Evolutionary conservation across 352 stramenopile species (phyloP).

Genomic region (Plasmopara muralis): DNA sequence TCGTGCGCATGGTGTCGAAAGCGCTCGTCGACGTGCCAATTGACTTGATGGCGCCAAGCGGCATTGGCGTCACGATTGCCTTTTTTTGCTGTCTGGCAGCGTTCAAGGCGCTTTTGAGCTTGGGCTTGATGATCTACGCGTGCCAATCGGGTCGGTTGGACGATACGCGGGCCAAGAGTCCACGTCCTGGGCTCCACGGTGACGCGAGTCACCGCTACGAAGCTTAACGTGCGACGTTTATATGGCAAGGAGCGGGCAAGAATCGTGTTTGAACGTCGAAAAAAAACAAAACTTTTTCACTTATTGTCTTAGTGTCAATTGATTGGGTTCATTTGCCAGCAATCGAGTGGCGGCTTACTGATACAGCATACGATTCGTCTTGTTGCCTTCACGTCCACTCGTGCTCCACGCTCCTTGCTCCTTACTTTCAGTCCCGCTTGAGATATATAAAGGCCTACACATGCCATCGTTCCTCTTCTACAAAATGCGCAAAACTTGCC

Average conservation of each 20-base stretch:
- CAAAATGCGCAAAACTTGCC: slow-evolving; percentile 52
- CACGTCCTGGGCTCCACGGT: slow-evolving; percentile 43
- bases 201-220: slow-evolving; percentile 64
- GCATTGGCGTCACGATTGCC: slow-evolving; percentile 40
- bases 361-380: slow-evolving; percentile 56
- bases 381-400: slow-evolving; percentile 20
- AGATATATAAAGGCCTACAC: slow-evolving; percentile 42
- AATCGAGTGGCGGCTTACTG: slow-evolving; percentile 44
- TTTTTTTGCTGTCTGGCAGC: slow-evolving; percentile 71
- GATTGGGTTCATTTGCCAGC: neutral
- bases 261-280: neutral
- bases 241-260: no score
- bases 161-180: slow-evolving; percentile 61
- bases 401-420: slow-evolving; percentile 12
- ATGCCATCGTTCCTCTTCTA: slow-evolving; percentile 58
- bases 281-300: neutral
- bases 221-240: slow-evolving; percentile 11
- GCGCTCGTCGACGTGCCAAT: slow-evolving; percentile 43
- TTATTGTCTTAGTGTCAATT: neutral
- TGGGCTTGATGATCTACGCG: slow-evolving; percentile 75
- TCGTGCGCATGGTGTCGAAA: slow-evolving; percentile 75
- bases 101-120: slow-evolving; percentile 72
- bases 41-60: slow-evolving; percentile 28
- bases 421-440: slow-evolving; percentile 29
- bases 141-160: slow-evolving; percentile 57